phyloP scores from a whole-genome alignment of 129 eudicot species.

The Kitagawia praeruptora region DNA sequence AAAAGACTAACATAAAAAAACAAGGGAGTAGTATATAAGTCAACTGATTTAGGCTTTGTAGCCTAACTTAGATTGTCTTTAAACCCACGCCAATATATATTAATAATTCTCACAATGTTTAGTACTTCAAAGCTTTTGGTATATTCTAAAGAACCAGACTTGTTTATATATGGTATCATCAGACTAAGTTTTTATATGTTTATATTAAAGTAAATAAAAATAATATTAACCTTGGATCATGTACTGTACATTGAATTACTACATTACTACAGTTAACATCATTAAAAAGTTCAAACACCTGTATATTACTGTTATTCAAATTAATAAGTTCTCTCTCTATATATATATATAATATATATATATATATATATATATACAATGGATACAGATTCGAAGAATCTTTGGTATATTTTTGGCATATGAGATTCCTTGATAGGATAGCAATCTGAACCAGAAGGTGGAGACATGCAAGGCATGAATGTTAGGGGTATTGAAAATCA shows the following conservation, averaged over 20 bases:
- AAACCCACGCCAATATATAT: background rate
- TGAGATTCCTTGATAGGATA: background rate
- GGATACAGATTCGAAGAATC: no score
- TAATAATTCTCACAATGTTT: background rate
- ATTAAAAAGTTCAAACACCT: background rate
- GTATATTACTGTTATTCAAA: no score
- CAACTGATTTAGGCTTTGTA: background rate
- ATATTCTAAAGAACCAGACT: background rate
- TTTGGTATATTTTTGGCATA: background rate
- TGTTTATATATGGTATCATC: background rate
- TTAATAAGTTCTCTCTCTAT: no score
- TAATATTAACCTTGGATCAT: no score
- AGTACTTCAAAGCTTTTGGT: background rate
- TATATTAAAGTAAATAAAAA: no score
- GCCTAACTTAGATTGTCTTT: background rate
- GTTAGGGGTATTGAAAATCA: background rate
- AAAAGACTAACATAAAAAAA: no score
- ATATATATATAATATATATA: no score
- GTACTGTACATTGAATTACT: background rate
- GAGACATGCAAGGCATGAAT: conserved; percentile 7
- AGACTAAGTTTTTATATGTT: background rate
- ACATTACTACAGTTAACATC: background rate
- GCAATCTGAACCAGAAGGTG: background rate
- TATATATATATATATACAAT: no score
- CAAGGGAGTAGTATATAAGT: no score